phyloP scores from a whole-genome alignment of 139 green algal genomes.

The Coelastrella sp. region DNA sequence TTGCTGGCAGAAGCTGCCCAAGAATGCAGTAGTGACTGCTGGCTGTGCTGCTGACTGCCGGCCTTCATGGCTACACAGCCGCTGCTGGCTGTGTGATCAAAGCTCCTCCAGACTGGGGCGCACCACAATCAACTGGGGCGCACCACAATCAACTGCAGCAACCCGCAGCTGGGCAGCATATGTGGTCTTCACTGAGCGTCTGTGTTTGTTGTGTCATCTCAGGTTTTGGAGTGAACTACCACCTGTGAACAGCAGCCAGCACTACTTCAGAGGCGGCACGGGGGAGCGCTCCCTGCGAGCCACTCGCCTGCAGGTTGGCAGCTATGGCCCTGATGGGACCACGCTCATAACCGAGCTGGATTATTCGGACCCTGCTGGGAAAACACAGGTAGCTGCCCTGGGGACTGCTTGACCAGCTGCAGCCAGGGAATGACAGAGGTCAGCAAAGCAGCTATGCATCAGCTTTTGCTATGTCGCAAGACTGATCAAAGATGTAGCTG shows the following conservation, averaged over 20 bases:
- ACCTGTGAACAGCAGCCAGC: background rate
- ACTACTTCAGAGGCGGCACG: background rate
- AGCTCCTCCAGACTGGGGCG: no score
- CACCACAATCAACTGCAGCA: background rate
- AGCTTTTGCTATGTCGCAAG: background rate
- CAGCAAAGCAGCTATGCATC: background rate
- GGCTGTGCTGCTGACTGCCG: no score
- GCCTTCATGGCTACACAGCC: no score
- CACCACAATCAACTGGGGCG: no score
- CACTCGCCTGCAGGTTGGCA: background rate
- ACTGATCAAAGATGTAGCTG: no score
- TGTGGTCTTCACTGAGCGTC: background rate
- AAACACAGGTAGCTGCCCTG: background rate
- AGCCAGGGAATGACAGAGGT: no score
- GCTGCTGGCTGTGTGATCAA: background rate
- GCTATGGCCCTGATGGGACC: conserved; percentile 19
- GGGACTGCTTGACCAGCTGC: background rate
- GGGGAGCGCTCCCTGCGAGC: background rate
- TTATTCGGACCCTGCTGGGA: background rate
- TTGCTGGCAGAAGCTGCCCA: no score
- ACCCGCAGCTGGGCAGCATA: no score
- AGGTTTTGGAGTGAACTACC: background rate
- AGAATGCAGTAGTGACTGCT: no score
- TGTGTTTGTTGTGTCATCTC: background rate
- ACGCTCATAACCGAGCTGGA: conserved; percentile 23